Base-by-base conservation (phyloP, 306 rosid genomes). In the Carpinus fangiana region DNA sequence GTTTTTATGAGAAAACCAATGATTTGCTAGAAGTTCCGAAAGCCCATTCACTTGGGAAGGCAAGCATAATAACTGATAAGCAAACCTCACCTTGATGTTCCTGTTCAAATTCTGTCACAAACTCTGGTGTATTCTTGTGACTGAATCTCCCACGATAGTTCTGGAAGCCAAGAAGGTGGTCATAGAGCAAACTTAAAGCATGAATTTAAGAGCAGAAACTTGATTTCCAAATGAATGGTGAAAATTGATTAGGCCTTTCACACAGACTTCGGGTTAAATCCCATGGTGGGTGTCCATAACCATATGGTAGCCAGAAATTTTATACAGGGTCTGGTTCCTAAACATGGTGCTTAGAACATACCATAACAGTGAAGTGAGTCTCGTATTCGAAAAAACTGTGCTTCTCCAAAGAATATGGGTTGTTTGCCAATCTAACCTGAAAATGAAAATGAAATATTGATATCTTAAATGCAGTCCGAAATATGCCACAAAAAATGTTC, bases 311-410 rank as follows among this genome's bases (percentile, higher is more conserved):
- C 65, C 4, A 65, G 84, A 69, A 12, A 74, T n/a, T 43, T 74
- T 61, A 52, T 69, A 9, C 4, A 60, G 56, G 26, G 14, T 23
- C 31, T 59, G 13, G 72, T 77, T 64, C 52, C 66, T 10, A 41
- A 72, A 65, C 18, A 76, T 73, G 76, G 79, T 31, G 51, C 56
- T 34, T 54, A 20, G 46, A 80, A 54, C 94, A 80, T 92, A 94
- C 98, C 98, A 94, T 94, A 45, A 94, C 98, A 45, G 98, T 92
- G 79, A 94, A 94, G 86, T 94, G 98, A 72, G 98, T 95, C 91
- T 95, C 98, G 47, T 95, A 95, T 84, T 95, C 97, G 56, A 91
- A 94, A 8, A 92, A 78, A 74, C 98, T 95, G 76, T 84, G 90
- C 86, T 86, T 88, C 61, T 86, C 95, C 76, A 92, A 74, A 73